phyloP scores from a whole-genome alignment of 495 filamentous ascomycete species.

The Pyronema omphalodes region DNA sequence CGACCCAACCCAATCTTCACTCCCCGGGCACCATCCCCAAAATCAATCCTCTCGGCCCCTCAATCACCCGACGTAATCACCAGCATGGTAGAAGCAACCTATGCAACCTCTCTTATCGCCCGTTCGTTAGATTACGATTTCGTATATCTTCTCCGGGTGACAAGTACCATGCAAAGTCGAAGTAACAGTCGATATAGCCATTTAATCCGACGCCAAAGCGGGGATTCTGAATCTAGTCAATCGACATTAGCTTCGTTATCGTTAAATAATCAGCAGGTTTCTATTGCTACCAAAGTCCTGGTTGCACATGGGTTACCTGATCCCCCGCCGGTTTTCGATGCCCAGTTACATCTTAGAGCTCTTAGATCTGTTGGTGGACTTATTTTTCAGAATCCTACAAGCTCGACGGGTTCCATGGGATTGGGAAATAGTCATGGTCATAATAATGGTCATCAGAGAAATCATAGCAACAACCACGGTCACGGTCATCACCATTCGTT shows the following conservation, averaged over 20 bases:
- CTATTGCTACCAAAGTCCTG: slow-evolving; percentile 21
- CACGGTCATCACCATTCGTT: too few species aligned
- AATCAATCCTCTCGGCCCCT: slow-evolving; percentile 1
- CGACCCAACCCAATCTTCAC: slow-evolving; percentile 6
- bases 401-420: too few species aligned
- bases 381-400: slow-evolving; percentile 20
- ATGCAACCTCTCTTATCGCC: slow-evolving; percentile 25
- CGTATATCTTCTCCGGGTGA: slow-evolving; percentile 24
- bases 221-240: neutral
- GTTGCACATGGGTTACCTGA: slow-evolving; percentile 24
- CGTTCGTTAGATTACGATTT: slow-evolving; percentile 24
- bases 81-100: slow-evolving; percentile 21
- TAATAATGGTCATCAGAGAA: too few species aligned
- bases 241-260: neutral
- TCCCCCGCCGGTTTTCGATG: slow-evolving; percentile 23
- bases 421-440: too few species aligned
- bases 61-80: slow-evolving; percentile 18
- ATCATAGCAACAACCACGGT: too few species aligned
- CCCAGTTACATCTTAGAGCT: slow-evolving; percentile 21
- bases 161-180: slow-evolving; percentile 1
- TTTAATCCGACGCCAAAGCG: slow-evolving; percentile 5
- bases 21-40: neutral
- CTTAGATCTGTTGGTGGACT: slow-evolving; percentile 22
- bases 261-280: neutral
- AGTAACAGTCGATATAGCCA: slow-evolving; percentile 5